Conservation (phyloP, 2,329 filamentous ascomycete species). For the Pseudocercospora cruenta region DNA sequence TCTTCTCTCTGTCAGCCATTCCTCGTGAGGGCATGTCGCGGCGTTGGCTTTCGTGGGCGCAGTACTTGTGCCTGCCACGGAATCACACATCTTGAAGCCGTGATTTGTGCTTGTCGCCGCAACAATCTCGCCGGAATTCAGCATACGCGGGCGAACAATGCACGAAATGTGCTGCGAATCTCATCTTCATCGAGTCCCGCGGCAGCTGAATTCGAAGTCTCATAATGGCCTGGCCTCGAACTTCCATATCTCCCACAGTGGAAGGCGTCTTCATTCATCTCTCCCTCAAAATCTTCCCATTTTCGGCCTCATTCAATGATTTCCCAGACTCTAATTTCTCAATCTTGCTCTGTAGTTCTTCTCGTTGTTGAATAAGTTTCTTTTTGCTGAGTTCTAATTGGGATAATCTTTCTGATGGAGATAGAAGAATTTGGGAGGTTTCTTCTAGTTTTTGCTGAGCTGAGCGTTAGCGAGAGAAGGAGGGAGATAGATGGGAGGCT, state of each 20-base stretch:
- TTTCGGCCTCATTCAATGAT: not conserved
- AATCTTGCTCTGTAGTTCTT: slow-evolving; percentile 61
- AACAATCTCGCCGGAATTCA: too few relatives aligned
- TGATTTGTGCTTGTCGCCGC: not conserved
- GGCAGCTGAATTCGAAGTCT: too few relatives aligned
- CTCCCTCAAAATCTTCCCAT: slow-evolving; percentile 1
- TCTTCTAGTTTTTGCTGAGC: slow-evolving; percentile 42
- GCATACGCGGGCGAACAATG: too few relatives aligned
- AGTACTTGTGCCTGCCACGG: not conserved
- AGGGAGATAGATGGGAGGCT: not conserved
- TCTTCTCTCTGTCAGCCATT: not conserved
- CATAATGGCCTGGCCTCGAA: too few relatives aligned
- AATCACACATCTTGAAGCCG: not conserved
- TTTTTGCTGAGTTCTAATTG: slow-evolving; percentile 55
- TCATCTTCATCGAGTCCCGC: too few relatives aligned
- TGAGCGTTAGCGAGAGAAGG: slow-evolving; percentile 2
- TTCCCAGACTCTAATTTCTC: slow-evolving; percentile 50
- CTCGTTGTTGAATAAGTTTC: slow-evolving; percentile 56
- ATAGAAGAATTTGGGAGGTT: slow-evolving; percentile 53
- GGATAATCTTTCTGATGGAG: slow-evolving; percentile 57
- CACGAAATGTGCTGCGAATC: too few relatives aligned
- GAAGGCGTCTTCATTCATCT: slow-evolving; percentile 9
- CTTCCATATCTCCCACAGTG: too few relatives aligned
- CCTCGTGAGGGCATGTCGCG: not conserved
- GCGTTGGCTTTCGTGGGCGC: not conserved